Conservation (phyloP, 805 yeast genomes). For the Torulaspora indica region DNA sequence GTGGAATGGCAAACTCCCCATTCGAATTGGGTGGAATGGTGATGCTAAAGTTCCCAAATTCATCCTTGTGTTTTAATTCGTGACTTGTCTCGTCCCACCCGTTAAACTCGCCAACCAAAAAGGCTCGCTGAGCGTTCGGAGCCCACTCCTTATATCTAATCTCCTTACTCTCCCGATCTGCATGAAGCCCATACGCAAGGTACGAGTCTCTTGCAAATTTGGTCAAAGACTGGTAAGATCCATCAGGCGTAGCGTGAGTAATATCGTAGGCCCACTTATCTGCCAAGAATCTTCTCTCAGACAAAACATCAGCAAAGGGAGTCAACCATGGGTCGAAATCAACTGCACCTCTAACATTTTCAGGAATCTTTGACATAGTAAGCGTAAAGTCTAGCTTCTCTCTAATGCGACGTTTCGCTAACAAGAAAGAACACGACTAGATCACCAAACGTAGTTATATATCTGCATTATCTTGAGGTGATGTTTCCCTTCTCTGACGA, state of each 20-base stretch:
- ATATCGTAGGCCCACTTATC: conserved; percentile 58
- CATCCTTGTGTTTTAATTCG: conserved; percentile 49
- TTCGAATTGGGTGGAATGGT: conserved; percentile 48
- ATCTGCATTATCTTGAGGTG: not conserved
- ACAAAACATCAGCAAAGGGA: conserved; percentile 66
- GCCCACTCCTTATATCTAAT: conserved; percentile 79
- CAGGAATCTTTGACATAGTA: conserved; percentile 26
- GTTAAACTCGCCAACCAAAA: conserved; percentile 90
- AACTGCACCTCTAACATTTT: conserved; percentile 53
- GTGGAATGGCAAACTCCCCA: conserved; percentile 59
- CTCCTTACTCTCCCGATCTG: conserved; percentile 45
- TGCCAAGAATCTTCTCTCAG: conserved; percentile 62
- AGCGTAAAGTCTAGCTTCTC: not conserved
- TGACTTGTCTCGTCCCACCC: conserved; percentile 63
- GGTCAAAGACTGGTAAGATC: conserved; percentile 59
- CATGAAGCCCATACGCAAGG: conserved; percentile 70
- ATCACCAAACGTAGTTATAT: not conserved
- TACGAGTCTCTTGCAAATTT: conserved; percentile 71
- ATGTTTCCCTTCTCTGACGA: conserved; percentile 1
- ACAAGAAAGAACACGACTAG: not conserved
- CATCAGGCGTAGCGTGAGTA: conserved; percentile 33
- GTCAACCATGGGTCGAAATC: conserved; percentile 81
- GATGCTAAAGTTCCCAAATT: conserved; percentile 66
- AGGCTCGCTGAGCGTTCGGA: conserved; percentile 74
- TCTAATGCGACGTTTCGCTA: not conserved